Conservation (phyloP, 2,329 filamentous ascomycete genomes). For the Arachnomyces sp. region DNA sequence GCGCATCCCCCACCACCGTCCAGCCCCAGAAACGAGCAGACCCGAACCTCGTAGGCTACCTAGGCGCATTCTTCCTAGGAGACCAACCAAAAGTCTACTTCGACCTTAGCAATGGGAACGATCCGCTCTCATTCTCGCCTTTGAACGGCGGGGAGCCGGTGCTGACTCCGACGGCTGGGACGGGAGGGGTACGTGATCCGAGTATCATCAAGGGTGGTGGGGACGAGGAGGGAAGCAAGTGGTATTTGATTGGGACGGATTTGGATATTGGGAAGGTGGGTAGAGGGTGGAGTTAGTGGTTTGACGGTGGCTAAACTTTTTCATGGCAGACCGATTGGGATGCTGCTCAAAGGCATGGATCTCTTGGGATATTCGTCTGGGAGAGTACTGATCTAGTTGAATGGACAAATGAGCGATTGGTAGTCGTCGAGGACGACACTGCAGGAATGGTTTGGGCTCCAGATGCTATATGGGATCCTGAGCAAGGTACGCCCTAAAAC, state of each 20-base stretch:
- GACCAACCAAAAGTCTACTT: slow-evolving; percentile 47
- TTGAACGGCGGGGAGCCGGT: slow-evolving; percentile 44
- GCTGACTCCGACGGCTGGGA: slow-evolving; percentile 43
- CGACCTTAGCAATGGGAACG: slow-evolving; percentile 47
- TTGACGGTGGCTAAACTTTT: no score
- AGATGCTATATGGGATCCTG: slow-evolving; percentile 45
- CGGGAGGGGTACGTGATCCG: slow-evolving; percentile 46
- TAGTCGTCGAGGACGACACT: slow-evolving; percentile 43
- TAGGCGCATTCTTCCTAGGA: slow-evolving; percentile 49
- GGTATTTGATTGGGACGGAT: slow-evolving; percentile 50
- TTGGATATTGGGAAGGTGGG: slow-evolving; percentile 42
- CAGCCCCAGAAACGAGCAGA: slow-evolving; percentile 10
- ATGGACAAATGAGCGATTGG: slow-evolving; percentile 36
- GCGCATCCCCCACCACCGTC: no score
- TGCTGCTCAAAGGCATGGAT: slow-evolving; percentile 44
- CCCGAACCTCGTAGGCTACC: slow-evolving; percentile 41
- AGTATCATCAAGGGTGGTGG: slow-evolving; percentile 42
- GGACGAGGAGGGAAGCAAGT: slow-evolving; percentile 41
- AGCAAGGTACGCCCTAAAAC: slow-evolving; percentile 25
- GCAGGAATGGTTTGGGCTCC: slow-evolving; percentile 55
- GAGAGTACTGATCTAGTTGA: slow-evolving; percentile 45
- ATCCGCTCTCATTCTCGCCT: slow-evolving; percentile 40
- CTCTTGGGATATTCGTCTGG: slow-evolving; percentile 48
- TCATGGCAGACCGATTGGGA: slow-evolving; percentile 43
- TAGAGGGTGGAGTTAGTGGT: no score